These are phyloP conservation scores for Kwoniella newhampshirensis DNA, from an alignment of 768 basidiomycete genomes.

Conservation along the genomic window DNA sequence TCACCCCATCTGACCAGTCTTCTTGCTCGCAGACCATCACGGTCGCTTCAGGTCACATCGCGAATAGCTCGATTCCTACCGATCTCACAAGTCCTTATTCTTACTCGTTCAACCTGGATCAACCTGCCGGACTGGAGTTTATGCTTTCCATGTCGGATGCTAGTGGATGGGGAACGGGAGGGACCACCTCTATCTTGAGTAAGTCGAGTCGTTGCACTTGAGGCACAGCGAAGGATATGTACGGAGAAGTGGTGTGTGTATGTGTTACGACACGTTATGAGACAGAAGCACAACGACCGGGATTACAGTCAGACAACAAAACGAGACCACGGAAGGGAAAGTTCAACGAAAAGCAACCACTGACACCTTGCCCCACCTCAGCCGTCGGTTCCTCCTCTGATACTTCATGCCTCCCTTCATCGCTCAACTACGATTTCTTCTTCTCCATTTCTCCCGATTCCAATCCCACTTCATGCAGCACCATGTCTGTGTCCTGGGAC, in stretches of 20 bases:
- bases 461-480: slow-evolving; percentile 39
- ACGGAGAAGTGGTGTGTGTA: too few relatives aligned
- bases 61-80: slow-evolving; percentile 46
- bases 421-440: slow-evolving; percentile 48
- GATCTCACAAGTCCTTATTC: slow-evolving; percentile 27
- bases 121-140: slow-evolving; percentile 48
- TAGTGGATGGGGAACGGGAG: slow-evolving; percentile 38
- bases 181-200: slow-evolving; percentile 48
- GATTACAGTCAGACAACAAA: too few relatives aligned
- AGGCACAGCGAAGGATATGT: background rate
- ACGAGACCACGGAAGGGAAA: background rate
- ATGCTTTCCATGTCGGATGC: slow-evolving; percentile 47
- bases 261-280: too few relatives aligned
- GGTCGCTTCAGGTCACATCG: slow-evolving; percentile 31
- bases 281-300: too few relatives aligned
- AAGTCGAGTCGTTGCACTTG: slow-evolving; percentile 10
- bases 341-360: background rate
- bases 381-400: slow-evolving; percentile 44
- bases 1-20: background rate
- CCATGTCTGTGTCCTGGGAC: slow-evolving; percentile 38
- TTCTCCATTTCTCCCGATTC: slow-evolving; percentile 40
- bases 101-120: slow-evolving; percentile 40
- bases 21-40: slow-evolving; percentile 22
- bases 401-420: slow-evolving; percentile 38
- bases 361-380: slow-evolving; percentile 10